These are phyloP conservation scores for Kalmusia sp. DNA, from an alignment of 2,329 filamentous ascomycete species.

Conservation along the genomic window DNA sequence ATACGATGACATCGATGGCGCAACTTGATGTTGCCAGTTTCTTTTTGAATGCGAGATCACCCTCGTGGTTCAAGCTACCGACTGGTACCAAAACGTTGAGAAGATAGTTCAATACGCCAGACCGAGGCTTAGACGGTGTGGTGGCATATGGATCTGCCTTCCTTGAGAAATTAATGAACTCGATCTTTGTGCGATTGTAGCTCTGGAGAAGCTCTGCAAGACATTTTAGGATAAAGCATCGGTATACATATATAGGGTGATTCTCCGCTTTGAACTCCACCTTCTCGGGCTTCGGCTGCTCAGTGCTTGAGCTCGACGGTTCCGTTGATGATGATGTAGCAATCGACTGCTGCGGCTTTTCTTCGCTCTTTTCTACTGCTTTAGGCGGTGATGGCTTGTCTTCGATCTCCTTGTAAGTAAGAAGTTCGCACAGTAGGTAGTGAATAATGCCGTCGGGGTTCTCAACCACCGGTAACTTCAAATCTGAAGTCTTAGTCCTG, in stretches of 20 bases:
- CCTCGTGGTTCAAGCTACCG: conserved; percentile 71
- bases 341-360: conserved; percentile 14
- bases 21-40: conserved; percentile 82
- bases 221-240: conserved; percentile 93
- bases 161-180: conserved; percentile 98
- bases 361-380: conserved; percentile 52
- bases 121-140: conserved; percentile 92
- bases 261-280: conserved; percentile 86
- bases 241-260: conserved; percentile 94
- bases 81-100: conserved; percentile 78
- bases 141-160: conserved; percentile 82
- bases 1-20: conserved; percentile 85
- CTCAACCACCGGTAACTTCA: conserved; percentile 84
- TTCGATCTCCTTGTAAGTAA: conserved; percentile 91
- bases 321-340: conserved; percentile 18
- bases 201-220: conserved; percentile 87
- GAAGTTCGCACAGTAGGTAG: conserved; percentile 88
- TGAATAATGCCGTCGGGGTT: conserved; percentile 95
- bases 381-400: conserved; percentile 71
- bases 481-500: conserved; percentile 70
- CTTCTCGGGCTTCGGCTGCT: conserved; percentile 69
- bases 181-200: conserved; percentile 94
- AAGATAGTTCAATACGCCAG: conserved; percentile 91
- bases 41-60: conserved; percentile 82
- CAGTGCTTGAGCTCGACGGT: conserved; percentile 16